These are phyloP conservation scores for Zasmidium angulare DNA, from an alignment of 2,329 filamentous ascomycete genomes.

Conservation along the genomic window DNA sequence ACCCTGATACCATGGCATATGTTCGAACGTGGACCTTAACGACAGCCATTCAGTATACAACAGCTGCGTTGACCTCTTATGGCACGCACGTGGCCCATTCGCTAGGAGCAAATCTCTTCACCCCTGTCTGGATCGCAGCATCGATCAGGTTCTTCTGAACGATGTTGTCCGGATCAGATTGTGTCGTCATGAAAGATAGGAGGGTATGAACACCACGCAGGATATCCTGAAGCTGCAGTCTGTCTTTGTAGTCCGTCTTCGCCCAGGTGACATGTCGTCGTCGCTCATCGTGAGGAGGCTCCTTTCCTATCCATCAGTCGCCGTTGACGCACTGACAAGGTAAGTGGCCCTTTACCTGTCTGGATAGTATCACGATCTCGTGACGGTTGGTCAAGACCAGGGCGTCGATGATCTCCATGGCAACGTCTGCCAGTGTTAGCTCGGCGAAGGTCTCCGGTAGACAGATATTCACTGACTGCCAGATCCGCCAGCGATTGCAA, in stretches of 20 bases:
- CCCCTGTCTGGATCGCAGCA: conserved; percentile 11
- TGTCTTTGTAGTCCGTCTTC: conserved; percentile 2
- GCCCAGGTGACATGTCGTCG: conserved; percentile 5
- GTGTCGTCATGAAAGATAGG: conserved; percentile 16
- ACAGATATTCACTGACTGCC: conserved; percentile 36
- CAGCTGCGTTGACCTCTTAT: no score
- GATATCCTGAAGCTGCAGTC: neutral
- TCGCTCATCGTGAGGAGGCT: neutral
- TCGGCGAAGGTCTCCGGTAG: neutral
- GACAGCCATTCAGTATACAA: neutral
- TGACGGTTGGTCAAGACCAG: conserved; percentile 53
- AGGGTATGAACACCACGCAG: conserved; percentile 12
- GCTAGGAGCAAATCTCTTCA: conserved; percentile 17
- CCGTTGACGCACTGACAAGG: no score
- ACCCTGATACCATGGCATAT: conserved; percentile 50
- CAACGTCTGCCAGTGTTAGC: conserved; percentile 38
- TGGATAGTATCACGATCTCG: conserved; percentile 52
- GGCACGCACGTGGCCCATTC: conserved; percentile 12
- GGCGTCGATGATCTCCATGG: conserved; percentile 53
- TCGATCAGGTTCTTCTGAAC: conserved; percentile 15
- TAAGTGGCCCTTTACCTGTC: conserved; percentile 27
- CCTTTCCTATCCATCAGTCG: neutral
- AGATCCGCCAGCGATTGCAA: conserved; percentile 48
- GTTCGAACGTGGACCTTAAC: conserved; percentile 6
- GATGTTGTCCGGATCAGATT: conserved; percentile 9